A percentile compares a stretch with the other conserved stretches of the same genome.
Conservation (phyloP, 768 basidiomycete species). For the Xanthoconium purpureum region DNA sequence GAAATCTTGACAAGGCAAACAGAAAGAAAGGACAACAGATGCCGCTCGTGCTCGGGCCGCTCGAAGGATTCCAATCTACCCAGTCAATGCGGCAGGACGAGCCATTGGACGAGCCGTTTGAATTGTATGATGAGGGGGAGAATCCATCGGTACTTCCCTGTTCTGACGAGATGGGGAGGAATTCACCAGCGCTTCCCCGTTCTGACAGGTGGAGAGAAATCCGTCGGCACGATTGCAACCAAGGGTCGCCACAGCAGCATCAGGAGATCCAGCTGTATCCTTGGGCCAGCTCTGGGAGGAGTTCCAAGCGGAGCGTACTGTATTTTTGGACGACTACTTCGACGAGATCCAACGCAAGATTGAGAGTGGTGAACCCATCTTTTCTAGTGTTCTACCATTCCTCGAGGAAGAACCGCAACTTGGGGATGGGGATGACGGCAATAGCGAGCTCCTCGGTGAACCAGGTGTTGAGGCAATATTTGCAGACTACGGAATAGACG, state of each 20-base stretch:
- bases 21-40: not conserved
- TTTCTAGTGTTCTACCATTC: not conserved
- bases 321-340: slow-evolving; percentile 7
- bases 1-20: not conserved
- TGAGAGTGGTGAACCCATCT: not conserved
- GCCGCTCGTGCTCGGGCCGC: too few species aligned
- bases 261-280: not conserved
- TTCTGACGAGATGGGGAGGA: not conserved
- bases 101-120: not conserved
- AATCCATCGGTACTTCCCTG: too few species aligned
- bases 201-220: not conserved
- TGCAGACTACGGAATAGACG: slow-evolving; percentile 1
- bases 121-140: not conserved
- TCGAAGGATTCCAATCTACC: not conserved
- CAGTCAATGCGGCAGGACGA: not conserved
- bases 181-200: not conserved
- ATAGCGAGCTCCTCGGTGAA: not conserved
- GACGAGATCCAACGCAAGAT: slow-evolving; percentile 5
- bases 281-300: slow-evolving; percentile 7
- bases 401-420: slow-evolving; percentile 8
- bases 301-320: not conserved
- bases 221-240: not conserved
- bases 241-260: not conserved
- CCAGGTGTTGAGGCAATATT: not conserved
- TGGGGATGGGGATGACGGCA: not conserved